These are phyloP conservation scores for Paracoccidioides lutzii DNA, from an alignment of 2,329 filamentous ascomycete genomes.

Conservation along the genomic window DNA sequence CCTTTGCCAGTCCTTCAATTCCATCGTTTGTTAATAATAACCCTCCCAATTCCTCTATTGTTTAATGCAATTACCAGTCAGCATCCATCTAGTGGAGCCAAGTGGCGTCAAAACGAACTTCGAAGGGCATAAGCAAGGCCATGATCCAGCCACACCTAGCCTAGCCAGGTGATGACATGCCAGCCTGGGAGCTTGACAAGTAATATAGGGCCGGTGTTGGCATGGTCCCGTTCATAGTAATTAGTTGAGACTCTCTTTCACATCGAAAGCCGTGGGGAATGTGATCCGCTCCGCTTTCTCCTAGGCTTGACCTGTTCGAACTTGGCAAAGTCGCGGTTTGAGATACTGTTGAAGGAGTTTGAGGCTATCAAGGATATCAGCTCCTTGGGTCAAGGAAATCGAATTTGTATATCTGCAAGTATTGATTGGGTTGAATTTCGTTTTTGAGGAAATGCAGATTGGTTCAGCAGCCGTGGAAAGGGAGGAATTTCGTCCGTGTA, in stretches of 20 bases:
- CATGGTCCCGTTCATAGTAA: not conserved
- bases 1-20: too few relatives aligned
- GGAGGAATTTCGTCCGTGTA: too few relatives aligned
- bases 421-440: too few relatives aligned
- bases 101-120: conserved; percentile 4
- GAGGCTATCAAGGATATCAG: not conserved
- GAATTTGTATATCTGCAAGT: not conserved
- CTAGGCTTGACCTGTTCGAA: not conserved
- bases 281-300: conserved; percentile 1
- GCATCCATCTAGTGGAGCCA: not conserved
- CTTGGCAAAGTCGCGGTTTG: not conserved
- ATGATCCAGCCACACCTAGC: not conserved
- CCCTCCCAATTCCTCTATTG: too few relatives aligned
- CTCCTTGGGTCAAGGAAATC: not conserved
- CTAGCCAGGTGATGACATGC: conserved; percentile 1
- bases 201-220: too few relatives aligned
- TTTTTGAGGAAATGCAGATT: too few relatives aligned
- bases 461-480: too few relatives aligned
- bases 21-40: too few relatives aligned
- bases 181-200: not conserved
- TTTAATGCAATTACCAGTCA: not conserved
- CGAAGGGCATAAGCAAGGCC: not conserved
- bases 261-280: not conserved
- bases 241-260: not conserved
- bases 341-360: not conserved